Conservation (phyloP, 148 eudicot genomes). For the Rhododendron williamsianum region DNA sequence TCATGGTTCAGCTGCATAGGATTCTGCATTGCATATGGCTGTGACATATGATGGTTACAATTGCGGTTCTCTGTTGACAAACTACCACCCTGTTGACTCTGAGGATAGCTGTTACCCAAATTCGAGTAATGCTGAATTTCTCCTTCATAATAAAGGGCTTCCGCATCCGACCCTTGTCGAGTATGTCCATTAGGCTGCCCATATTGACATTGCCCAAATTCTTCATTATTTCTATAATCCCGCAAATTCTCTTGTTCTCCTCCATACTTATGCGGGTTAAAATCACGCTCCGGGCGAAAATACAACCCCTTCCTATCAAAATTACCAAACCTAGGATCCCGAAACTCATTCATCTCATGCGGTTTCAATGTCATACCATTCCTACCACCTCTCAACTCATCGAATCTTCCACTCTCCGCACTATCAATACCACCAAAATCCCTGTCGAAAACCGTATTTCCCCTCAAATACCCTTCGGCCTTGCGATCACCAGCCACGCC, state of each 20-base stretch:
- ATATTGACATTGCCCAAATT: conserved; percentile 15
- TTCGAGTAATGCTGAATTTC: neutral
- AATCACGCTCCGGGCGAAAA: neutral
- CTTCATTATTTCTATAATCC: conserved; percentile 17
- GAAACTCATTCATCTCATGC: neutral
- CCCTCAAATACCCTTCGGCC: conserved; percentile 12
- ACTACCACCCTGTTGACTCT: conserved; percentile 23
- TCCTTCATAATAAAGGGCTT: conserved; percentile 13
- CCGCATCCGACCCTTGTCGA: neutral
- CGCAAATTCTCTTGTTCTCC: conserved; percentile 2
- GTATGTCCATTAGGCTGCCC: conserved; percentile 13
- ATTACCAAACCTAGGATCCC: conserved; percentile 12
- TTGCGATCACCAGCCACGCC: conserved; percentile 14
- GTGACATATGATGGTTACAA: conserved; percentile 15
- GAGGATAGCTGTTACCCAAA: neutral
- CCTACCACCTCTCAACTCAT: conserved; percentile 9
- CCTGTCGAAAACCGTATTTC: conserved; percentile 18
- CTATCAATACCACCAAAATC: conserved; percentile 9
- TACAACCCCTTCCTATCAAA: neutral
- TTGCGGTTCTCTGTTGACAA: conserved; percentile 12
- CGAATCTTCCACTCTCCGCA: conserved; percentile 12
- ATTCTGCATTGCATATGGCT: conserved; percentile 24
- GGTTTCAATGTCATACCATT: conserved; percentile 7
- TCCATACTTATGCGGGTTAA: neutral
- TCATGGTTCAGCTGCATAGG: conserved; percentile 34